These are phyloP conservation scores for Drechslerella stenobrocha DNA, from an alignment of 2,329 filamentous ascomycete genomes.

Conservation along the genomic window DNA sequence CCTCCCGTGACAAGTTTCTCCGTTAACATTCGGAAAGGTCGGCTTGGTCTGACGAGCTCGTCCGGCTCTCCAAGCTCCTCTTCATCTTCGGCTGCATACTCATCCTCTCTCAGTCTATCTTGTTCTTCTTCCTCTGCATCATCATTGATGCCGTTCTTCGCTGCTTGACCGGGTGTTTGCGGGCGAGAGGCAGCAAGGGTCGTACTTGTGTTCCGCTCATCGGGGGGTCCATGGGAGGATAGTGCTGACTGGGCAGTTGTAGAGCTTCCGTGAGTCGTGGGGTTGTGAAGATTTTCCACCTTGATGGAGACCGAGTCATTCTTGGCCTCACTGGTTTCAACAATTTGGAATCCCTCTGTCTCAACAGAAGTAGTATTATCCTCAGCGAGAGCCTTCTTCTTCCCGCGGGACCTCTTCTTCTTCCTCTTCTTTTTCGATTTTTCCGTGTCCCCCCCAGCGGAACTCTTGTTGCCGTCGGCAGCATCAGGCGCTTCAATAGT, in stretches of 20 bases:
- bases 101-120: not conserved
- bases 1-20: conserved; percentile 53
- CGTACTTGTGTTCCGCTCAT: conserved; percentile 21
- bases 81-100: conserved; percentile 12
- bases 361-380: conserved; percentile 18
- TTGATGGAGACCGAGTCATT: conserved; percentile 9
- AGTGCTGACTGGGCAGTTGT: conserved; percentile 19
- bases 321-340: conserved; percentile 21
- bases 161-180: conserved; percentile 4
- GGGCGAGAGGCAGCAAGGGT: conserved; percentile 12
- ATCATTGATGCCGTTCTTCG: conserved; percentile 12
- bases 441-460: not conserved
- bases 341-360: conserved; percentile 33
- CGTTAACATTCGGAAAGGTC: conserved; percentile 22
- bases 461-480: conserved; percentile 3
- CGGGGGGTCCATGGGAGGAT: conserved; percentile 12
- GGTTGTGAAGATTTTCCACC: conserved; percentile 9
- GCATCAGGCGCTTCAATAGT: conserved; percentile 33
- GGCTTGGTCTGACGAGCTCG: conserved; percentile 26
- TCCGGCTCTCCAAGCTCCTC: conserved; percentile 24
- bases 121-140: conserved; percentile 20
- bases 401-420: conserved; percentile 19
- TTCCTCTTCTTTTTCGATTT: conserved; percentile 22
- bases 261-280: conserved; percentile 32
- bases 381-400: conserved; percentile 20